Base-by-base conservation (phyloP, 1,139 yeast genomes). In the Scheffersomyces insectosa region DNA sequence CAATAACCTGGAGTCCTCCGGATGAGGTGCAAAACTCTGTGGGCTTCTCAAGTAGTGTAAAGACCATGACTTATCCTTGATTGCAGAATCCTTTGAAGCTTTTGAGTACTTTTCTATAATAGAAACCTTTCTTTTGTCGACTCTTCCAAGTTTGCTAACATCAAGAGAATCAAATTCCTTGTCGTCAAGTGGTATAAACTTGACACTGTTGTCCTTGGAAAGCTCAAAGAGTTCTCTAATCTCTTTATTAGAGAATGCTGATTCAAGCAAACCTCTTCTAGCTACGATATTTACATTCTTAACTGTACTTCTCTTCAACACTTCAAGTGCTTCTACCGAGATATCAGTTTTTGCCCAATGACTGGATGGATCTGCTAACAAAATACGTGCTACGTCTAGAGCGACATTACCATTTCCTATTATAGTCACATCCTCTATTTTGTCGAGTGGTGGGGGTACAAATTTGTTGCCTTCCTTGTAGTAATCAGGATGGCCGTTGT, bases 371-470 rank as follows among this genome's bases (percentile, higher is more conserved):
- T 82, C 80, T 10, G 84, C 82, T 44, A 91, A 65, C 32, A 93
- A 68, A 2, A 93, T 72, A 42, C 99, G 70, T 1, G 97, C 91
- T 7, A 93, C 83, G 61, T 93, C 99, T 46, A 93, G 67, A 0
- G 99, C 97, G n/a, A 93, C 99, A 59, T 93, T 93, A 35, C 99
- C 99, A 61, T 91, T 91, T 3, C 99, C 99, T n/a, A 93, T 77
- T 36, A 93, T 83, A 1, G 86, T 81, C 1, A 90, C 96, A 37
- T 77, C 72, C 47, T 79, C 77, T 1, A 85, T 82, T 33, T 76
- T 67, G 9, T 77, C 80, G 53, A 93, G 69, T 3, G 79, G 80
- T 1, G 88, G 84, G 4, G 73, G 70, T 9, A 44, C 42, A 43
- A 65, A 67, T 14, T 50, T 39, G 13, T 34, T 28, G 37, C 72